Conservation (phyloP, 75 land plant genomes). For the Picea glauca region DNA sequence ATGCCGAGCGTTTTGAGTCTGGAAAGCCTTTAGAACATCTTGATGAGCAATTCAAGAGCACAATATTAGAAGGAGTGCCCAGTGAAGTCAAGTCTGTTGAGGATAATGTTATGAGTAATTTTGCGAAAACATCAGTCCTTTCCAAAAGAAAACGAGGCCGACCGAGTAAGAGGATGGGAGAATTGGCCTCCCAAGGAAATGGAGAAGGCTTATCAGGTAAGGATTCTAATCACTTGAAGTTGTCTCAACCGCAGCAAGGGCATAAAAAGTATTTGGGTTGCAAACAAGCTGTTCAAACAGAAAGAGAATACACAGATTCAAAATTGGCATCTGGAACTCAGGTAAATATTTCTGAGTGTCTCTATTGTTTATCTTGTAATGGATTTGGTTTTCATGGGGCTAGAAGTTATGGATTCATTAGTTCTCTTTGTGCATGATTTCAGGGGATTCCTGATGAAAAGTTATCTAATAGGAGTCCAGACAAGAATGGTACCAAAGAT, state of each 20-base stretch:
- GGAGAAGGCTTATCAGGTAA: not conserved
- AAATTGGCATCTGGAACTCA: not conserved
- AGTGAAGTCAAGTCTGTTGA: not conserved
- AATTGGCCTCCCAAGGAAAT: not conserved
- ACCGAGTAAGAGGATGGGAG: not conserved
- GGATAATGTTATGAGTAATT: not conserved
- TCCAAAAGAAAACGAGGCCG: constrained; percentile 1
- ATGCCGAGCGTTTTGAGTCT: not conserved
- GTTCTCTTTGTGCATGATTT: not conserved
- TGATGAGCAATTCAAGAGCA: not conserved
- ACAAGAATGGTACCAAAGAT: not conserved
- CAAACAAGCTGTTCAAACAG: not conserved
- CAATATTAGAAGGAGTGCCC: not conserved
- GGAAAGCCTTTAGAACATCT: not conserved
- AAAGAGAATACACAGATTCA: not conserved
- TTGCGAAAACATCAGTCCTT: not conserved
- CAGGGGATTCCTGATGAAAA: not conserved
- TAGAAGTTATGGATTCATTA: not conserved
- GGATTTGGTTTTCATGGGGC: not conserved
- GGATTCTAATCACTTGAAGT: not conserved
- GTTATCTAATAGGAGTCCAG: not conserved
- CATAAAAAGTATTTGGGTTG: not conserved
- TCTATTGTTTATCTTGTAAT: not conserved
- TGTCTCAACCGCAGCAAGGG: not conserved
- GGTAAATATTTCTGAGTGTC: not conserved